phyloP scores from a whole-genome alignment of 2,329 filamentous ascomycete genomes.

The Pseudogymnoascus sp. region DNA sequence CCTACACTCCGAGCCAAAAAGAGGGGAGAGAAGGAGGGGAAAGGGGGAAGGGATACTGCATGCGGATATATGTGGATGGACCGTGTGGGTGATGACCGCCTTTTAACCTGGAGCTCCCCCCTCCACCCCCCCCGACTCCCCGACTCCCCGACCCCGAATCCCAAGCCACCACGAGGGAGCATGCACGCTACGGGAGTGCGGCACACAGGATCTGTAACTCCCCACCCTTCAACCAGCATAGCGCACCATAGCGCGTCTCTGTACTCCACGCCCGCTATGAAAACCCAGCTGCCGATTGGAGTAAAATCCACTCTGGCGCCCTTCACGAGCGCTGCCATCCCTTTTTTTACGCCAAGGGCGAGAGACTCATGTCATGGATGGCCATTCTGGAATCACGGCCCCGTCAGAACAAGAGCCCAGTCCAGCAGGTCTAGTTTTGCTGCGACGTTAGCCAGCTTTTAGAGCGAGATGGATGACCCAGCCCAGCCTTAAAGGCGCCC shows the following conservation, averaged over 20 bases:
- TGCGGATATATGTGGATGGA: background rate
- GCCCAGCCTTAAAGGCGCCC: background rate
- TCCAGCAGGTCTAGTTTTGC: background rate
- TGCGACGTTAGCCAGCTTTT: background rate
- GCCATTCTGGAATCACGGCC: background rate
- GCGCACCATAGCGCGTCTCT: background rate
- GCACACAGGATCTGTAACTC: background rate
- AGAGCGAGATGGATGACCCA: background rate
- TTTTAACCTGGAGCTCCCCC: background rate
- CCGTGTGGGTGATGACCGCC: background rate
- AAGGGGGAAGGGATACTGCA: background rate
- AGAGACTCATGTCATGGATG: background rate
- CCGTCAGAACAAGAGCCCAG: background rate
- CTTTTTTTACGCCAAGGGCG: background rate
- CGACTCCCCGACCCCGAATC: background rate
- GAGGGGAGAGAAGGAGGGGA: background rate
- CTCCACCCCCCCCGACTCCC: background rate
- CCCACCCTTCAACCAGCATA: background rate
- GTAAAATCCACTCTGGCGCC: background rate
- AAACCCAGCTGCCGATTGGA: slow-evolving; percentile 1
- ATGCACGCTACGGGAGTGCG: background rate
- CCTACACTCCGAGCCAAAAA: background rate
- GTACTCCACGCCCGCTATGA: background rate
- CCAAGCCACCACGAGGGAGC: background rate
- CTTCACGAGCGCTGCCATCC: background rate